A percentile compares a stretch with the other conserved stretches of the same genome.
Evolutionary conservation across 306 rosid genomes (phyloP).

Genomic region (Prunus salicina): DNA sequence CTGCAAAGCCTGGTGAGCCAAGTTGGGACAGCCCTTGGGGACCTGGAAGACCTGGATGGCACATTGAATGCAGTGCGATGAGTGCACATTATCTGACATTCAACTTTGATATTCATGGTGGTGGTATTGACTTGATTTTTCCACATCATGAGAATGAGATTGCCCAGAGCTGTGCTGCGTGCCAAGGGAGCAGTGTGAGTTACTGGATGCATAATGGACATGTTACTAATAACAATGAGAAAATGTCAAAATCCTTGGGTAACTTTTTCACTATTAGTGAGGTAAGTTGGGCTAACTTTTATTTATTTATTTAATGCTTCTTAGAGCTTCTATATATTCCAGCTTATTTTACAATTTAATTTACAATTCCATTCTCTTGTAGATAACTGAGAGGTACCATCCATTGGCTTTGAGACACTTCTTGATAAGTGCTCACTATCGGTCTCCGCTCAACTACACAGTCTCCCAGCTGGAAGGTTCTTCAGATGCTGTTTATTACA

Average conservation of each 20-base stretch:
- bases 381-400: slow-evolving; percentile 79
- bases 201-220: slow-evolving; percentile 98
- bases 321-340: slow-evolving; percentile 18
- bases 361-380: slow-evolving; percentile 27
- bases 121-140: slow-evolving; percentile 94
- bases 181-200: slow-evolving; percentile 60
- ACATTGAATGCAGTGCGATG: slow-evolving; percentile 99
- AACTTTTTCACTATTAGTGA: slow-evolving; percentile 96
- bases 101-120: slow-evolving; percentile 92
- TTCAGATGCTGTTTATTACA: slow-evolving; percentile 81
- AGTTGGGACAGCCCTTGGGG: slow-evolving; percentile 99
- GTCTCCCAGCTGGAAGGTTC: slow-evolving; percentile 69
- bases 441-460: slow-evolving; percentile 81
- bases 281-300: slow-evolving; percentile 38
- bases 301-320: background rate
- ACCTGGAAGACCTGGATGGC: slow-evolving; percentile 98
- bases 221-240: slow-evolving; percentile 84
- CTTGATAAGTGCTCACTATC: slow-evolving; percentile 77
- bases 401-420: slow-evolving; percentile 88
- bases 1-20: slow-evolving; percentile 91
- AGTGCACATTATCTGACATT: slow-evolving; percentile 79
- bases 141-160: slow-evolving; percentile 99
- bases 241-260: slow-evolving; percentile 94
- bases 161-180: slow-evolving; percentile 93
- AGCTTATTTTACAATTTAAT: slow-evolving; percentile 17